Evolutionary conservation across 1,139 yeast genomes (phyloP).

Genomic region (Pichia terricola): DNA sequence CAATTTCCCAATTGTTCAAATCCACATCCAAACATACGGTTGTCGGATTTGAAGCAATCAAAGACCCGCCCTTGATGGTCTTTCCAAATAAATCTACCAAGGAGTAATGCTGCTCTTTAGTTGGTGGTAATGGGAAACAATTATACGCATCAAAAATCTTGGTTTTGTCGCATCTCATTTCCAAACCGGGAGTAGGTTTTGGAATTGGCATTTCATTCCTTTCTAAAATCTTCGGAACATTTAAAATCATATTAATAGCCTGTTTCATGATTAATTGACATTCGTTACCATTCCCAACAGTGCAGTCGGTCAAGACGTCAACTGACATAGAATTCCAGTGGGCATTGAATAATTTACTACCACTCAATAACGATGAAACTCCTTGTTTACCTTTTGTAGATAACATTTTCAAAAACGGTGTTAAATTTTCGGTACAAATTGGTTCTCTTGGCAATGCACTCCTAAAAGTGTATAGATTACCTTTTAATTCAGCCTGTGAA

Average conservation of each 20-base stretch:
- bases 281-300: constrained; percentile 12
- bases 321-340: constrained; percentile 93
- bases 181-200: constrained; percentile 59
- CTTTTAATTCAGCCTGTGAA: constrained; percentile 22
- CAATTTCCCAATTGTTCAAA: constrained; percentile 39
- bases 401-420: constrained; percentile 81
- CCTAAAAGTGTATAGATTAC: constrained; percentile 49
- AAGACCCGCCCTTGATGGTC: constrained; percentile 53
- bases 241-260: constrained; percentile 64
- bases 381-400: constrained; percentile 96
- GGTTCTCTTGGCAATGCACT: constrained; percentile 95
- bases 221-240: constrained; percentile 57
- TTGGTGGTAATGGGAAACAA: constrained; percentile 69
- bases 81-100: constrained; percentile 65
- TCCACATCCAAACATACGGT: constrained; percentile 37
- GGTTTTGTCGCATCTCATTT: constrained; percentile 59
- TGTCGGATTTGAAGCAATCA: constrained; percentile 34
- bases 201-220: constrained; percentile 66
- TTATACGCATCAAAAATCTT: constrained; percentile 52
- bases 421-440: constrained; percentile 91
- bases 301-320: constrained; percentile 60
- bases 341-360: constrained; percentile 92
- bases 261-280: constrained; percentile 58
- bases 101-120: constrained; percentile 42
- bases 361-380: constrained; percentile 73